Conservation (phyloP, 2,329 filamentous ascomycete species). For the Thelonectria blattea region DNA sequence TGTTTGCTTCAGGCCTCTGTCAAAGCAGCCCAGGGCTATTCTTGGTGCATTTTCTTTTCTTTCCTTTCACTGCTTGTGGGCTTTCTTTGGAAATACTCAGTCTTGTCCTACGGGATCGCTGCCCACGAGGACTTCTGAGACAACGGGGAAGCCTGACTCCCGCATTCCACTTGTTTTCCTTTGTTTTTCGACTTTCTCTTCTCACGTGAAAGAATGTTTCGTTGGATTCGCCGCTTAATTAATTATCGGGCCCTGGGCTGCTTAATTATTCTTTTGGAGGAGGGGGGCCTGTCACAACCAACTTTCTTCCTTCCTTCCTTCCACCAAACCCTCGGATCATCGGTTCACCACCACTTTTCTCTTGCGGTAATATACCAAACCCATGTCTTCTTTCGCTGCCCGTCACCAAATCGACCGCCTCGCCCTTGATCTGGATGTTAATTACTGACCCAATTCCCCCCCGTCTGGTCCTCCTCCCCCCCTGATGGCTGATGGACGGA, state of each 20-base stretch:
- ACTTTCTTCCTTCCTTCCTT: background rate
- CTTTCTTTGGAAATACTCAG: background rate
- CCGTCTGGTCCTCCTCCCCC: too few relatives aligned
- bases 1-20: conserved; percentile 18
- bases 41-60: too few relatives aligned
- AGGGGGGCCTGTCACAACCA: background rate
- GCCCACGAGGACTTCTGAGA: background rate
- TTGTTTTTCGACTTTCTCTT: too few relatives aligned
- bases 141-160: background rate
- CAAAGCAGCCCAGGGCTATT: background rate
- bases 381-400: conserved; percentile 3
- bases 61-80: background rate
- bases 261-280: background rate
- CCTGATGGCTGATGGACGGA: too few relatives aligned
- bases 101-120: background rate
- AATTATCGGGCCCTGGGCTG: background rate
- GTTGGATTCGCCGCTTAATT: too few relatives aligned
- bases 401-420: conserved; percentile 5
- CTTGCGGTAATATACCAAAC: background rate
- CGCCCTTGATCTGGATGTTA: conserved; percentile 1
- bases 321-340: conserved; percentile 1
- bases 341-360: conserved; percentile 12
- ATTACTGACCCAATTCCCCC: background rate
- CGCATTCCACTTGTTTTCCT: conserved; percentile 1
- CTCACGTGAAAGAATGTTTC: too few relatives aligned